phyloP scores from a whole-genome alignment of 306 rosid species.

The Citrullus colocynthis region DNA sequence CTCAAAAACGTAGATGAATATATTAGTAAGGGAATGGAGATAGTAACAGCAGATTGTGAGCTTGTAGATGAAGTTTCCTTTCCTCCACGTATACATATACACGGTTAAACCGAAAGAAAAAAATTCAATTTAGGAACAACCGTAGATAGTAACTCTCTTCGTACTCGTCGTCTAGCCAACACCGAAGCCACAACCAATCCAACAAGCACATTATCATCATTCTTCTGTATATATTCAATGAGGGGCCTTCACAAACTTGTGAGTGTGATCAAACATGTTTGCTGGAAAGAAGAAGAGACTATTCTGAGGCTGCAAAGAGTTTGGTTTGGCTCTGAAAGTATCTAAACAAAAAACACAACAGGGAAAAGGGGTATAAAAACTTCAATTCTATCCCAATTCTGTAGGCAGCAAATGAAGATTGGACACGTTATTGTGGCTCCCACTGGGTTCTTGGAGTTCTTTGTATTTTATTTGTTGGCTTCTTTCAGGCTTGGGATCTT shows the following conservation, averaged over 20 bases:
- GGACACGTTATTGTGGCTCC: no score
- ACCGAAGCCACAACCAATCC: constrained; percentile 22
- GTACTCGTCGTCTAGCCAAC: constrained; percentile 18
- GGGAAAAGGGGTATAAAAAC: no score
- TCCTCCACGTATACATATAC: not conserved
- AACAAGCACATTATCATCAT: constrained; percentile 3
- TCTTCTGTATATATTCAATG: not conserved
- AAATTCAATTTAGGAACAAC: constrained; percentile 9
- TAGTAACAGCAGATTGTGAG: not conserved
- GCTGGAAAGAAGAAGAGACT: no score
- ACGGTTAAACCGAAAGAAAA: not conserved
- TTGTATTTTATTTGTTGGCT: no score
- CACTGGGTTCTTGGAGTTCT: no score
- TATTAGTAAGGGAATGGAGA: not conserved
- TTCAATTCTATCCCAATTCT: no score
- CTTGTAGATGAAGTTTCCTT: not conserved
- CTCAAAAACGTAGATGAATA: not conserved
- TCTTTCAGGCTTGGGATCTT: no score
- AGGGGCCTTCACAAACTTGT: not conserved
- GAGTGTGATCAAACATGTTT: no score
- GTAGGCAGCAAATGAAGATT: no score
- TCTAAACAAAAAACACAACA: no score
- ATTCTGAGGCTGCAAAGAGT: no score
- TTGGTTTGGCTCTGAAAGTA: no score
- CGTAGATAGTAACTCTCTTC: constrained; percentile 18